Evolutionary conservation across 2,329 filamentous ascomycete species (phyloP).

Genomic region (Rhinocladiella mackenziei): DNA sequence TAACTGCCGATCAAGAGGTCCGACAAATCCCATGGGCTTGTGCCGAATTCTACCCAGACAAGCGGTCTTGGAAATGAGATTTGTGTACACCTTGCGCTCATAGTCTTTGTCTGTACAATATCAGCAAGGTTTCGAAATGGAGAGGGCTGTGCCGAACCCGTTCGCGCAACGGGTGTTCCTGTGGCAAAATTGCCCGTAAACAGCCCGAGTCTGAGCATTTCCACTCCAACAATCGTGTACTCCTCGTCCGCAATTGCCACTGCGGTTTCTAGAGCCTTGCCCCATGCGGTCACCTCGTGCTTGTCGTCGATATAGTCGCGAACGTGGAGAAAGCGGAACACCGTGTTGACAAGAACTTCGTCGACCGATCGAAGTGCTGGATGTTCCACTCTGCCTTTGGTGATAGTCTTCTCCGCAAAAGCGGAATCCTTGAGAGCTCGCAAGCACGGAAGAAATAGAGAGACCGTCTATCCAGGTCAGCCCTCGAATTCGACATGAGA

Average conservation of each 20-base stretch:
- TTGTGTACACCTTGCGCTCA: conserved; percentile 52
- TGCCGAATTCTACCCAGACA: conserved; percentile 79
- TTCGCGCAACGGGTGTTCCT: conserved; percentile 19
- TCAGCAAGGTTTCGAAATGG: conserved; percentile 11
- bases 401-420: conserved; percentile 66
- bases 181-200: conserved; percentile 67
- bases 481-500: conserved; percentile 13
- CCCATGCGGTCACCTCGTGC: conserved; percentile 81
- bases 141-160: conserved; percentile 10
- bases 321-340: conserved; percentile 87
- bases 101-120: conserved; percentile 63
- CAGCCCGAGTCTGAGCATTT: conserved; percentile 74
- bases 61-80: conserved; percentile 81
- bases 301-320: conserved; percentile 75
- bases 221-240: conserved; percentile 74
- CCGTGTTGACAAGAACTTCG: conserved; percentile 68
- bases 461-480: conserved; percentile 18
- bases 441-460: conserved; percentile 40
- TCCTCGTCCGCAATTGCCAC: conserved; percentile 68
- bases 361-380: conserved; percentile 54
- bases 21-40: conserved; percentile 83
- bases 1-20: conserved; percentile 84
- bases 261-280: conserved; percentile 69
- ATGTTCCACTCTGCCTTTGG: conserved; percentile 30
- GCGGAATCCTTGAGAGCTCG: conserved; percentile 64